Conservation (phyloP, 108 stramenopile genomes). For the Mayamaea pseudoterrestris region DNA sequence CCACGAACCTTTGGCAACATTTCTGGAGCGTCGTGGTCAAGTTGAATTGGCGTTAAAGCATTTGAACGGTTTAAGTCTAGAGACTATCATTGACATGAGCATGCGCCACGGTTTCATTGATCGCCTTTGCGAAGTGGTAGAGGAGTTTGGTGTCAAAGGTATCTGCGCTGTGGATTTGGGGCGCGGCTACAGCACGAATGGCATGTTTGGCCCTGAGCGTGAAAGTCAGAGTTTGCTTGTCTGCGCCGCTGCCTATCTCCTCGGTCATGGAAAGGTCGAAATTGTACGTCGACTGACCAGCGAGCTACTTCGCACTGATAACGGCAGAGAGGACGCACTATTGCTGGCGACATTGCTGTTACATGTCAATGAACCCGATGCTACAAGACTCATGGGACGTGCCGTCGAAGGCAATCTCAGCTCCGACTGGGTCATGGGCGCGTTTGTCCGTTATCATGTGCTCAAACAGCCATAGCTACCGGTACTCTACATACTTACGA, state of each 20-base stretch:
- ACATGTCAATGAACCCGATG: constrained; percentile 22
- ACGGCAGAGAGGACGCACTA: constrained; percentile 34
- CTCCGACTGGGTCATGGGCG: no score
- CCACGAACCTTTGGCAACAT: constrained; percentile 54
- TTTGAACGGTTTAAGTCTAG: constrained; percentile 52
- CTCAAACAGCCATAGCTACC: no score
- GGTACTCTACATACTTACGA: constrained; percentile 25
- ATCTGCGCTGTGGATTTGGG: constrained; percentile 46
- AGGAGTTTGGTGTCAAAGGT: constrained; percentile 32
- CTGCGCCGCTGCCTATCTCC: constrained; percentile 49
- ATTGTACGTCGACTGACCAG: constrained; percentile 29
- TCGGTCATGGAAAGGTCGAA: constrained; percentile 47
- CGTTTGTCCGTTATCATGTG: no score
- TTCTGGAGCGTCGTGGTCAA: constrained; percentile 61
- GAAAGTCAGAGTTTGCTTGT: constrained; percentile 30
- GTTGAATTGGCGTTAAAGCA: constrained; percentile 40
- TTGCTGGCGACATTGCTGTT: constrained; percentile 30
- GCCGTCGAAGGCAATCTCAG: no score
- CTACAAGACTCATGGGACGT: constrained; percentile 21
- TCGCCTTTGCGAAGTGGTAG: constrained; percentile 46
- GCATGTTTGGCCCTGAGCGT: constrained; percentile 17
- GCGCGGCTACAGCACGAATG: constrained; percentile 28
- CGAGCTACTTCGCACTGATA: constrained; percentile 26
- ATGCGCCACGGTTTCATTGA: constrained; percentile 48
- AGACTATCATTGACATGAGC: constrained; percentile 54